Percentiles rank a stretch among this genome's conserved stretches.
phyloP scores from a whole-genome alignment of 2,329 filamentous ascomycete genomes.

The Ophiocordyceps camponoti-leonardi region DNA sequence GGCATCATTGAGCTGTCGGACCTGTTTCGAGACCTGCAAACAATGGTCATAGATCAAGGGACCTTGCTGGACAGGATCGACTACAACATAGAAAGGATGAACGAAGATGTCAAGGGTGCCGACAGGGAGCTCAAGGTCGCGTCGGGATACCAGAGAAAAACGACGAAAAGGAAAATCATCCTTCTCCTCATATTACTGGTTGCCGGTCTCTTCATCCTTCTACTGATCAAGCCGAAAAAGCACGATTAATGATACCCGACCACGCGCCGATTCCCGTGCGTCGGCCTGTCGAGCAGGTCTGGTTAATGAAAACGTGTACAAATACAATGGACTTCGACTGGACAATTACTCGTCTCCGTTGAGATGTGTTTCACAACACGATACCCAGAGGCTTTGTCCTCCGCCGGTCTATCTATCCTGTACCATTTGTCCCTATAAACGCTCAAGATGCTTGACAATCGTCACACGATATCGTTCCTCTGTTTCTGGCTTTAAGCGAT shows the following conservation, averaged over 20 bases:
- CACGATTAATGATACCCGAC: constrained; percentile 7
- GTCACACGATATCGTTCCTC: constrained; percentile 3
- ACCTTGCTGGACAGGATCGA: constrained; percentile 90
- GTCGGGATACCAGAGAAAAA: constrained; percentile 73
- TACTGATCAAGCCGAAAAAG: constrained; percentile 63
- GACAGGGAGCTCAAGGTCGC: constrained; percentile 84
- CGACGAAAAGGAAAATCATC: constrained; percentile 84
- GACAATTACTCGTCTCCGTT: neutral
- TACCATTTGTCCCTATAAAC: neutral
- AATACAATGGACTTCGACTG: neutral
- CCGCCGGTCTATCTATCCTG: neutral
- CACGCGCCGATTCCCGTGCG: neutral
- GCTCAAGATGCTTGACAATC: neutral
- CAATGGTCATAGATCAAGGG: constrained; percentile 86
- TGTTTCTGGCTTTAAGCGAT: constrained; percentile 1
- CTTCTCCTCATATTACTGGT: constrained; percentile 74
- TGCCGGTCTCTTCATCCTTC: constrained; percentile 68
- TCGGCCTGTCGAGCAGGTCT: constrained; percentile 9
- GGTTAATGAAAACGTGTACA: constrained; percentile 2
- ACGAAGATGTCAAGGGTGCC: constrained; percentile 79
- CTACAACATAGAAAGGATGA: constrained; percentile 94
- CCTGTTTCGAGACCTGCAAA: constrained; percentile 90
- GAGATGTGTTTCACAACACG: neutral
- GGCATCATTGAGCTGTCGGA: constrained; percentile 95
- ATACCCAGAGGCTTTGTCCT: neutral